These are phyloP conservation scores for Vitis hybrid DNA, from an alignment of 177 flowering plant genomes.

Conservation along the genomic window DNA sequence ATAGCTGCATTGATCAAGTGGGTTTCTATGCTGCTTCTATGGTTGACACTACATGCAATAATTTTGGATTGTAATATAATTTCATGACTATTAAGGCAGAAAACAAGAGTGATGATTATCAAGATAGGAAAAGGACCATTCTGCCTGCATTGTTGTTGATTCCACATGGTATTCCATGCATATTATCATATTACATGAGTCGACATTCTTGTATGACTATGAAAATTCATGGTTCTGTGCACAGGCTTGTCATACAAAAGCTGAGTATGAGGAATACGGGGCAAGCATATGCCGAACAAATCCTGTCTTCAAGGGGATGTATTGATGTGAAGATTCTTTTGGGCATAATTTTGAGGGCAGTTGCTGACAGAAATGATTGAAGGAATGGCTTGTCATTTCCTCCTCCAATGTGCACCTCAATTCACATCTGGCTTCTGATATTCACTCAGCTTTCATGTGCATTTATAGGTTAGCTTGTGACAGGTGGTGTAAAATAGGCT, in stretches of 20 bases:
- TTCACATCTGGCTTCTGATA: slow-evolving; percentile 1
- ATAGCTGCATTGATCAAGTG: not conserved
- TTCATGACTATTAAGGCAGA: not conserved
- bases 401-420: not conserved
- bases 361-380: not conserved
- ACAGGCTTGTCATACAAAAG: slow-evolving; percentile 99
- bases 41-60: too few species aligned
- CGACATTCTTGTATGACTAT: slow-evolving; percentile 1
- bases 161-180: too few species aligned
- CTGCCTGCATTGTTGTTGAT: too few species aligned
- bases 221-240: slow-evolving; percentile 1
- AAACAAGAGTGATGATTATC: not conserved
- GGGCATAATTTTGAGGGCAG: slow-evolving; percentile 3
- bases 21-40: not conserved
- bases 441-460: slow-evolving; percentile 8
- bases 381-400: slow-evolving; percentile 3
- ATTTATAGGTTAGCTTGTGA: not conserved
- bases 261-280: slow-evolving; percentile 95
- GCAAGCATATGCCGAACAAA: slow-evolving; percentile 97
- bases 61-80: not conserved
- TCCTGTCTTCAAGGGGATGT: slow-evolving; percentile 98
- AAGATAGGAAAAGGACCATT: too few species aligned
- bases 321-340: slow-evolving; percentile 29
- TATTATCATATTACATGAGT: not conserved
- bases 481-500: slow-evolving; percentile 35